Percentiles rank a stretch among this genome's conserved stretches.
These are phyloP conservation scores for Thinopyrum obtusiflorum DNA, from an alignment of 202 grass and related monocot species.

Conservation along the genomic window DNA sequence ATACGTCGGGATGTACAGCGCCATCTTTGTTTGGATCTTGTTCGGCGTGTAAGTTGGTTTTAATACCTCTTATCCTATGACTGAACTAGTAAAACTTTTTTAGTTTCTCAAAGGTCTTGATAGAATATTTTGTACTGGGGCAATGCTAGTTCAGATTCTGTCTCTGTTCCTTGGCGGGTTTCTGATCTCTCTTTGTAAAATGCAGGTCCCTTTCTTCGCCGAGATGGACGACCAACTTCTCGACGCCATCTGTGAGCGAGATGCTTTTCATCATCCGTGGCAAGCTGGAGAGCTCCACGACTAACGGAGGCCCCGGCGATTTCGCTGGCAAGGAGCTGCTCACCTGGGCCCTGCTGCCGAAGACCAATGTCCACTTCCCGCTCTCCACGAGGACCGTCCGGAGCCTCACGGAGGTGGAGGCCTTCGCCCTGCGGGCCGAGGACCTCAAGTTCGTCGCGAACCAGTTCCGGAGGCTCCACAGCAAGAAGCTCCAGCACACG, in stretches of 20 bases:
- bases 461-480: conserved; percentile 85
- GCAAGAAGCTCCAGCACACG: conserved; percentile 87
- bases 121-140: neutral
- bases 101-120: conserved; percentile 1
- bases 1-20: conserved; percentile 82
- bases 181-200: conserved; percentile 7
- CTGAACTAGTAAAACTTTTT: neutral
- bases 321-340: conserved; percentile 85
- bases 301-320: conserved; percentile 59
- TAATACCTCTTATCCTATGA: neutral
- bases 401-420: conserved; percentile 73
- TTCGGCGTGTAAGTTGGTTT: conserved; percentile 69
- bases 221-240: conserved; percentile 85
- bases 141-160: neutral
- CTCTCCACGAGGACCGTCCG: conserved; percentile 60
- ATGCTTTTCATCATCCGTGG: conserved; percentile 92
- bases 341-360: conserved; percentile 76
- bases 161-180: neutral
- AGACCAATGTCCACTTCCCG: conserved; percentile 50
- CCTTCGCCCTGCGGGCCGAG: conserved; percentile 66
- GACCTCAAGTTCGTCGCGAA: conserved; percentile 85
- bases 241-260: conserved; percentile 73
- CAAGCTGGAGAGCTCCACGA: conserved; percentile 74
- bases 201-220: conserved; percentile 88
- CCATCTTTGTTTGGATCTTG: conserved; percentile 88